Conservation (phyloP, 306 rosid genomes). For the Arachis hypogaea region DNA sequence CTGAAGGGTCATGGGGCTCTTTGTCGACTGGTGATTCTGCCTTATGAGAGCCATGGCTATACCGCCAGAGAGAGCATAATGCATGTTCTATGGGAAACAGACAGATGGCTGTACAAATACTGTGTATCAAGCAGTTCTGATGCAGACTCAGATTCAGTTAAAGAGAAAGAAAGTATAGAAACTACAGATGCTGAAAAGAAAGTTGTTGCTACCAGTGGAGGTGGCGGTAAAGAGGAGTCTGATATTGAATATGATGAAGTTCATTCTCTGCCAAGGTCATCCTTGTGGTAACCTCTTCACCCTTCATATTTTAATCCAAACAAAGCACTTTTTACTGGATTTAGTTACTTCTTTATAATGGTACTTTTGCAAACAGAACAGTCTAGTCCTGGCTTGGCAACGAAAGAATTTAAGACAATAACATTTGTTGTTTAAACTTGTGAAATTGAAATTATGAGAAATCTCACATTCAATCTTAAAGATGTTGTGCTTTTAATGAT, state of each 20-base stretch:
- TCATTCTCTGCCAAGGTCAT: constrained; percentile 63
- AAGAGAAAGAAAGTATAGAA: constrained; percentile 52
- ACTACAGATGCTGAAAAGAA: constrained; percentile 57
- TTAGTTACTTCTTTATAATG: constrained; percentile 25
- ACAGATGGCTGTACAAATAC: constrained; percentile 86
- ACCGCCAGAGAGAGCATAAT: constrained; percentile 93
- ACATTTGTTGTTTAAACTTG: constrained; percentile 1
- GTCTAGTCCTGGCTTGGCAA: constrained; percentile 2
- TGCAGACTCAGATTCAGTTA: constrained; percentile 45
- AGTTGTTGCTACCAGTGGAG: constrained; percentile 65
- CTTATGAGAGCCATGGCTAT: constrained; percentile 95
- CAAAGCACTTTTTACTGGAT: neutral
- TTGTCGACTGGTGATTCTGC: constrained; percentile 90
- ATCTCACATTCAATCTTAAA: no score
- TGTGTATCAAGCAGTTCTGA: constrained; percentile 58
- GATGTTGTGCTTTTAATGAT: constrained; percentile 24
- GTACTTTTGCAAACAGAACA: constrained; percentile 6
- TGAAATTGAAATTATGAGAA: neutral
- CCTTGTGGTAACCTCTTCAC: constrained; percentile 72
- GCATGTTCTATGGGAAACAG: constrained; percentile 99
- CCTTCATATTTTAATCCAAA: constrained; percentile 7
- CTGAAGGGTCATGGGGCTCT: constrained; percentile 98
- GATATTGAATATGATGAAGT: constrained; percentile 55
- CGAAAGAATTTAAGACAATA: neutral
- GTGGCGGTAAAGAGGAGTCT: constrained; percentile 64